Evolutionary conservation across 495 filamentous ascomycete genomes (phyloP).

Genomic region (Penicillium robsamsonii): DNA sequence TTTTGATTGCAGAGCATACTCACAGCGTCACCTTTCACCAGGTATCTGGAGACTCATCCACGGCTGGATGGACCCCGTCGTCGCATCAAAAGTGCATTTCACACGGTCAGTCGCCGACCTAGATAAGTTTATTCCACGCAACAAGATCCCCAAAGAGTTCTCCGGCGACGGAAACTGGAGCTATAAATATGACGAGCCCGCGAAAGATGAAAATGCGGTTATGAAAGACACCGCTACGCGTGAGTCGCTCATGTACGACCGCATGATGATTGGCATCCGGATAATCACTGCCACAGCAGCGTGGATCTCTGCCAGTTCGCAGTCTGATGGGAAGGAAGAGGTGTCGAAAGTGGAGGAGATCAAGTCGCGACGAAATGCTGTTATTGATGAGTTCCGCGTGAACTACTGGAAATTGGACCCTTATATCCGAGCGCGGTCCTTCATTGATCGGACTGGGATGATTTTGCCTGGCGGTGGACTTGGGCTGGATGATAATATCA

Average conservation of each 20-base stretch:
- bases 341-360: slow-evolving; percentile 36
- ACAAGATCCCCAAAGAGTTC: slow-evolving; percentile 68
- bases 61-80: slow-evolving; percentile 89
- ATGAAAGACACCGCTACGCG: slow-evolving; percentile 61
- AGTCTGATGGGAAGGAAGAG: slow-evolving; percentile 27
- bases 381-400: slow-evolving; percentile 42
- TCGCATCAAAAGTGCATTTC: slow-evolving; percentile 87
- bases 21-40: slow-evolving; percentile 21
- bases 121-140: slow-evolving; percentile 62
- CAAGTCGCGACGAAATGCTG: slow-evolving; percentile 47
- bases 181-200: slow-evolving; percentile 77
- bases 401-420: slow-evolving; percentile 75
- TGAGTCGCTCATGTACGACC: slow-evolving; percentile 52
- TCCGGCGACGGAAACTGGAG: slow-evolving; percentile 78
- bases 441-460: slow-evolving; percentile 63
- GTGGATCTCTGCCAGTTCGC: slow-evolving; percentile 53
- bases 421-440: slow-evolving; percentile 58
- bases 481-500: not conserved
- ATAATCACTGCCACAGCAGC: slow-evolving; percentile 65
- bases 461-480: slow-evolving; percentile 48
- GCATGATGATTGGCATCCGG: slow-evolving; percentile 56
- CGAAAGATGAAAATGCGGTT: slow-evolving; percentile 61
- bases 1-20: not conserved
- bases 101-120: slow-evolving; percentile 74
- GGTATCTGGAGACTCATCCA: slow-evolving; percentile 79